Conservation (phyloP, 1,139 yeast species). For the Sporopachydermia cereana region DNA sequence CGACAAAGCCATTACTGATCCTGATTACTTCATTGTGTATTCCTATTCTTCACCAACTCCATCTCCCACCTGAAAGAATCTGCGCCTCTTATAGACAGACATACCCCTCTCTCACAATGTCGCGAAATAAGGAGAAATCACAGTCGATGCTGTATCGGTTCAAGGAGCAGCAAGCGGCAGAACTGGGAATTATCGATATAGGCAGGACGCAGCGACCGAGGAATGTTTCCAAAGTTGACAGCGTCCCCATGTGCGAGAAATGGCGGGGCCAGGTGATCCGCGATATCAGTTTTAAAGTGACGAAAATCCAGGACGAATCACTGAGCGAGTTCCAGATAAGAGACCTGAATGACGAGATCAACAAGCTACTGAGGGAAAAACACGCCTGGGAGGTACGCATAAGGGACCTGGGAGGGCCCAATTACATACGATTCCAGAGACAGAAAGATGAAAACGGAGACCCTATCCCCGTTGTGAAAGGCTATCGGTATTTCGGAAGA, state of each 20-base stretch:
- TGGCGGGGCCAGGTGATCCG: constrained; percentile 57
- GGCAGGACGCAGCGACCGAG: constrained; percentile 53
- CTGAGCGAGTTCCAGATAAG: constrained; percentile 51
- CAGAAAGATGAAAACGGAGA: constrained; percentile 20
- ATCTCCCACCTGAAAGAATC: too few species aligned
- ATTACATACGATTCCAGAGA: constrained; percentile 28
- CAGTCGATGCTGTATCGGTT: constrained; percentile 57
- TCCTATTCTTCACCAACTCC: too few species aligned
- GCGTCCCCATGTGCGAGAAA: constrained; percentile 58
- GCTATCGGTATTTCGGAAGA: constrained; percentile 71
- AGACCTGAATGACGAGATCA: constrained; percentile 67
- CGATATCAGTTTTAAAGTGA: constrained; percentile 52
- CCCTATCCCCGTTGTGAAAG: constrained; percentile 28
- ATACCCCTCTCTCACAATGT: too few species aligned
- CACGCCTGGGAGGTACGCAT: constrained; percentile 72
- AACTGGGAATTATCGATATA: constrained; percentile 47
- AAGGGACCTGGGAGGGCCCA: constrained; percentile 58
- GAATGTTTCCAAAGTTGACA: constrained; percentile 40
- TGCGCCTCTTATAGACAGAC: too few species aligned
- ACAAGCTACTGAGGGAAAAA: constrained; percentile 54
- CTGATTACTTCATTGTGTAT: too few species aligned
- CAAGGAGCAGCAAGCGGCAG: constrained; percentile 49
- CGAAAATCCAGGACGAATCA: constrained; percentile 53
- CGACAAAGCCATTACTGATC: too few species aligned
- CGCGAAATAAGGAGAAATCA: constrained; percentile 66